Percentiles rank a stretch among this genome's conserved stretches.
These are phyloP conservation scores for Fusarium secorum DNA, from an alignment of 2,329 filamentous ascomycete genomes.

Conservation along the genomic window DNA sequence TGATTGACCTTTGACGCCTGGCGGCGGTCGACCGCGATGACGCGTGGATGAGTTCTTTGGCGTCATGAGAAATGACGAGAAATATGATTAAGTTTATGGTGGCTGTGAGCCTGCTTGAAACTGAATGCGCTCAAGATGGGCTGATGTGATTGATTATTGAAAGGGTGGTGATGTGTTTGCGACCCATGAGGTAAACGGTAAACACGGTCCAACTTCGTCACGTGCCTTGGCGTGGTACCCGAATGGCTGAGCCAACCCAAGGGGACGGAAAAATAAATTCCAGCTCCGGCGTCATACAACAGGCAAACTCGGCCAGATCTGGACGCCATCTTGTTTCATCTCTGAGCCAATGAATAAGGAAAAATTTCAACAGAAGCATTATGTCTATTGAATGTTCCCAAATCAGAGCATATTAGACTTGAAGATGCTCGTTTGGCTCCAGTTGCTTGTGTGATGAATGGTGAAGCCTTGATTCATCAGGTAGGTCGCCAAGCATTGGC, in stretches of 20 bases:
- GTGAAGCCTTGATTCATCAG: not conserved
- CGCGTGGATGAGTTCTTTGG: not conserved
- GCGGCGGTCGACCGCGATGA: not conserved
- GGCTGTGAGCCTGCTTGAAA: not conserved
- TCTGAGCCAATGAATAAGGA: no score
- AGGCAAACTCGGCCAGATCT: not conserved
- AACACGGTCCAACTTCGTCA: not conserved
- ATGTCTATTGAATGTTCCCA: not conserved
- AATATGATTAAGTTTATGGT: not conserved
- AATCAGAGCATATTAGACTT: no score
- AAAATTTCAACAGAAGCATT: accelerated
- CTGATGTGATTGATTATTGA: not conserved
- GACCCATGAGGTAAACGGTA: not conserved
- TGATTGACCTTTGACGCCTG: not conserved
- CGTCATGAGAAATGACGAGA: not conserved
- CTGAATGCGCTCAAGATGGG: not conserved
- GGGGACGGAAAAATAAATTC: constrained; percentile 2
- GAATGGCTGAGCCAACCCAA: not conserved
- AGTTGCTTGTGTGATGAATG: not conserved
- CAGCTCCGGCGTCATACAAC: not conserved
- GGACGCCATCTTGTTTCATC: not conserved
- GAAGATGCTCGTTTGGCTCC: not conserved
- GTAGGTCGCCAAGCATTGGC: not conserved
- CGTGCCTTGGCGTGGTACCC: not conserved
- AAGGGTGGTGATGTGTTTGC: constrained; percentile 3